These are phyloP conservation scores for Starmerella geochares DNA, from an alignment of 805 yeast species.

Conservation along the genomic window DNA sequence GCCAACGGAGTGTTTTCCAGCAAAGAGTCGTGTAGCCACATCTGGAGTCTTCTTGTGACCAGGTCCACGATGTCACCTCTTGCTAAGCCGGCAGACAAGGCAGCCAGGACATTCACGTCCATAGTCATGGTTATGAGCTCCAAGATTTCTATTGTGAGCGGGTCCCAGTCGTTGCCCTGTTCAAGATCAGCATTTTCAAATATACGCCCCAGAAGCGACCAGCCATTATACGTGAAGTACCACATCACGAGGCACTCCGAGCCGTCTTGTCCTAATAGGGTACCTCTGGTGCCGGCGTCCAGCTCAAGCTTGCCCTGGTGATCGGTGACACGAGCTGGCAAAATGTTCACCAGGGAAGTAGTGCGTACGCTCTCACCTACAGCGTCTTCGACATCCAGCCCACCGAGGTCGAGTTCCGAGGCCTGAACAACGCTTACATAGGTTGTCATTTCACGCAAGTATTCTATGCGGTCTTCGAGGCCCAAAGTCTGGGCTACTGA, in stretches of 20 bases:
- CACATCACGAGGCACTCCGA: slow-evolving; percentile 45
- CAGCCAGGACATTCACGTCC: slow-evolving; percentile 35
- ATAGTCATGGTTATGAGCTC: slow-evolving; percentile 40
- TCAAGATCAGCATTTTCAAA: slow-evolving; percentile 46
- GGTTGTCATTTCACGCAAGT: slow-evolving; percentile 48
- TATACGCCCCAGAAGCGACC: slow-evolving; percentile 74
- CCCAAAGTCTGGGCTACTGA: slow-evolving; percentile 15
- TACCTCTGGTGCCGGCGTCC: slow-evolving; percentile 57
- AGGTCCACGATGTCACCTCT: slow-evolving; percentile 55
- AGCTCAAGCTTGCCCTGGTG: slow-evolving; percentile 38
- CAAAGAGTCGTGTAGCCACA: slow-evolving; percentile 26
- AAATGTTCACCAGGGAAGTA: slow-evolving; percentile 36
- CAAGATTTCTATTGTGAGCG: slow-evolving; percentile 41
- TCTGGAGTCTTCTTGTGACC: slow-evolving; percentile 57
- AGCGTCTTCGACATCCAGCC: slow-evolving; percentile 31
- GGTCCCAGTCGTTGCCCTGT: slow-evolving; percentile 28
- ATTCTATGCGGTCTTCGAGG: slow-evolving; percentile 33
- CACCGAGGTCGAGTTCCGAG: slow-evolving; percentile 31
- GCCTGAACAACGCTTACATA: slow-evolving; percentile 37
- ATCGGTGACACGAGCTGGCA: slow-evolving; percentile 48
- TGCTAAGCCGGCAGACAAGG: slow-evolving; percentile 38
- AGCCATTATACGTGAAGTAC: slow-evolving; percentile 66
- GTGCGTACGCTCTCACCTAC: slow-evolving; percentile 35
- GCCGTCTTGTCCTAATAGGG: slow-evolving; percentile 41
- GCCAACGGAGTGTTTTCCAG: slow-evolving; percentile 11